Base-by-base conservation (phyloP, 345 rosid species). In the Citrus trifoliata region DNA sequence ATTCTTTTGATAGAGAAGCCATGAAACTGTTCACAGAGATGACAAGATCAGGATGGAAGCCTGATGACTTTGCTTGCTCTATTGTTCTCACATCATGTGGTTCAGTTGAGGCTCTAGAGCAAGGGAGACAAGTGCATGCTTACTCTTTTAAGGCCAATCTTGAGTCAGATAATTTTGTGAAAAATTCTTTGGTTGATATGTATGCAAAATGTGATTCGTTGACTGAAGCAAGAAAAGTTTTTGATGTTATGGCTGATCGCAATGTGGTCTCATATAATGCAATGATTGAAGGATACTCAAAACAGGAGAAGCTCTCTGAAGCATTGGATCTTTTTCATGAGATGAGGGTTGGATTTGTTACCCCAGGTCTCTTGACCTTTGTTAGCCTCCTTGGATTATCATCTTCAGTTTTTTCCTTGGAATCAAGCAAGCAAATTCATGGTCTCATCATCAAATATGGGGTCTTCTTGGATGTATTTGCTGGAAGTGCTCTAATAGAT, bases 271-370 rank as follows among this genome's bases (percentile, higher is more conserved):
- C 88, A 25, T 94, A 84, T 55, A 94, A 92, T 85, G 88, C 94
- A 61, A 83, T 94, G 78, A 91, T 94, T 30, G 91, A 91, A 88
- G 98, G 98, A 74, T 94, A 90, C 85, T 87, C 97, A 58, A 86
- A 90, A 60, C 76, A 81, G 38, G 93, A 84, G 73, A 86, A 84
- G 73, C 87, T 87, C 18, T 73, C 56, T 24, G 93, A 94, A 74
- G 89, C 87, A 30, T 51, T 94, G 72, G 80, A 82, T 82, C 80
- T 92, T 70, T 92, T 94, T 82, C 77, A 56, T 74, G 78, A 83
- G 65, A 91, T 92, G 95, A 90, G 92, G 86, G 81, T 64, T 25
- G 80, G 71, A 28, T 78, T 77, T 67, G 48, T 91, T 68, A 82
- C 74, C 42, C 97, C 97, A 35, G 90, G 86, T 80, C 78, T 83